Conservation (phyloP, 2,329 filamentous ascomycete genomes). For the Aspergillus cejpii region DNA sequence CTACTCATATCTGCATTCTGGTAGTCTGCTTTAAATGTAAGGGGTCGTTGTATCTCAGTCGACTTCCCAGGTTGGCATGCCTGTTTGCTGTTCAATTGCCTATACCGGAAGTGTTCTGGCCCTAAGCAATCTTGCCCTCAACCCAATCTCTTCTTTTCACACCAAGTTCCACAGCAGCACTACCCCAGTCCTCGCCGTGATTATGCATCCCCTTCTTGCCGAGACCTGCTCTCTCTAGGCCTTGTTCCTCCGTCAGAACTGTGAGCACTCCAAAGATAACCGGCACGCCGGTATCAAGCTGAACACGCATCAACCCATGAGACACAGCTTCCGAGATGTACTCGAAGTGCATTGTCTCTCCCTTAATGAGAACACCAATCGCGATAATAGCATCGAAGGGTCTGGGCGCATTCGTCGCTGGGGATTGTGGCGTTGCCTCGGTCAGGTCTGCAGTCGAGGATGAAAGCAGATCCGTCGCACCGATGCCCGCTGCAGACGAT, state of each 20-base stretch:
- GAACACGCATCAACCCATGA: conserved; percentile 89
- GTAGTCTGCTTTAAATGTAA: too few species aligned
- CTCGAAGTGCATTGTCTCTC: conserved; percentile 98
- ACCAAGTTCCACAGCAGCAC: conserved; percentile 88
- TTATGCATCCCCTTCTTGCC: conserved; percentile 60
- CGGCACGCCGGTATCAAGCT: conserved; percentile 80
- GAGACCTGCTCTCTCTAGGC: conserved; percentile 73
- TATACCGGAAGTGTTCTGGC: conserved; percentile 1
- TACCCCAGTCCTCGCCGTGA: conserved; percentile 94
- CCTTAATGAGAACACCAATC: conserved; percentile 94
- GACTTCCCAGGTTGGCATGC: too few species aligned
- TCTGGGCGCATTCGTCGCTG: conserved; percentile 33
- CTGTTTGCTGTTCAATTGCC: too few species aligned
- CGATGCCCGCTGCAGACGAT: conserved; percentile 31
- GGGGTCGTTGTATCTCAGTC: too few species aligned
- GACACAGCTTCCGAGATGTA: conserved; percentile 91
- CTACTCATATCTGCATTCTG: too few species aligned
- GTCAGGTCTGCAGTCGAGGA: conserved; percentile 63
- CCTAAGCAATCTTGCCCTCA: conserved; percentile 54
- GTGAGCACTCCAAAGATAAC: conserved; percentile 91
- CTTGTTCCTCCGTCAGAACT: conserved; percentile 81
- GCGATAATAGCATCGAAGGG: conserved; percentile 93
- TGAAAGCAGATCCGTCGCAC: conserved; percentile 52
- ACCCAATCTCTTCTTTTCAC: conserved; percentile 80
- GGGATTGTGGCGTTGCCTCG: conserved; percentile 36